phyloP scores from a whole-genome alignment of 1,139 yeast genomes.

The Sugiyamaella castrensis region DNA sequence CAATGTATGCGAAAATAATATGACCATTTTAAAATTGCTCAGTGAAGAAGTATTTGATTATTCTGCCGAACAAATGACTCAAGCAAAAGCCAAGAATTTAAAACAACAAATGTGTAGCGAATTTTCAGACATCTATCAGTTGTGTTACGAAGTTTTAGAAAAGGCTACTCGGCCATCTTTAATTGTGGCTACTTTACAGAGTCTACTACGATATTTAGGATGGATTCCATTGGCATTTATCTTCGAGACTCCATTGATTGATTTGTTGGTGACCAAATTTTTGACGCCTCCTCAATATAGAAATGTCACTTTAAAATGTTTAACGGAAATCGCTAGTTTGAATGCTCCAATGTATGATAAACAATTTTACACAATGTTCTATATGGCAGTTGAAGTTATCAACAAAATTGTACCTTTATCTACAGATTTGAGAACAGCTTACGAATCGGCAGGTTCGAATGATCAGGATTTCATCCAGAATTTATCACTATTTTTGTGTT shows the following conservation, averaged over 20 bases:
- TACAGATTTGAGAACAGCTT: conserved; percentile 70
- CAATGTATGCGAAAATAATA: conserved; percentile 95
- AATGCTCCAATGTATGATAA: conserved; percentile 60
- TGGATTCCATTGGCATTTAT: conserved; percentile 93
- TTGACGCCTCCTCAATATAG: conserved; percentile 78
- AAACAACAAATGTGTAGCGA: conserved; percentile 84
- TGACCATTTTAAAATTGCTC: conserved; percentile 82
- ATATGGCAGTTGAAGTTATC: conserved; percentile 69
- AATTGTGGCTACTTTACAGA: conserved; percentile 78
- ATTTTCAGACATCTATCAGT: conserved; percentile 86
- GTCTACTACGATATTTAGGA: conserved; percentile 79
- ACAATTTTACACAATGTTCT: conserved; percentile 69
- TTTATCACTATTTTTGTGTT: conserved; percentile 87
- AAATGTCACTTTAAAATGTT: conserved; percentile 80
- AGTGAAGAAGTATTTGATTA: conserved; percentile 96
- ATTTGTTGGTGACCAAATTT: conserved; percentile 69
- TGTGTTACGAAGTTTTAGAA: conserved; percentile 90
- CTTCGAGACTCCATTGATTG: conserved; percentile 80
- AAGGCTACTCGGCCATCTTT: conserved; percentile 81
- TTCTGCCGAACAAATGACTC: conserved; percentile 93
- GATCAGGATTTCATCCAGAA: conserved; percentile 96
- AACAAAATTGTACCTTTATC: conserved; percentile 68
- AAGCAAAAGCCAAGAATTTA: conserved; percentile 82
- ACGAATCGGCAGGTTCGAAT: conserved; percentile 68
- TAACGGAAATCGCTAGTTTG: conserved; percentile 75